Evolutionary conservation across 768 basidiomycete genomes (phyloP), one percentile per base, ranked within the genome.

Genomic region (Phylloporus sp.): DNA sequence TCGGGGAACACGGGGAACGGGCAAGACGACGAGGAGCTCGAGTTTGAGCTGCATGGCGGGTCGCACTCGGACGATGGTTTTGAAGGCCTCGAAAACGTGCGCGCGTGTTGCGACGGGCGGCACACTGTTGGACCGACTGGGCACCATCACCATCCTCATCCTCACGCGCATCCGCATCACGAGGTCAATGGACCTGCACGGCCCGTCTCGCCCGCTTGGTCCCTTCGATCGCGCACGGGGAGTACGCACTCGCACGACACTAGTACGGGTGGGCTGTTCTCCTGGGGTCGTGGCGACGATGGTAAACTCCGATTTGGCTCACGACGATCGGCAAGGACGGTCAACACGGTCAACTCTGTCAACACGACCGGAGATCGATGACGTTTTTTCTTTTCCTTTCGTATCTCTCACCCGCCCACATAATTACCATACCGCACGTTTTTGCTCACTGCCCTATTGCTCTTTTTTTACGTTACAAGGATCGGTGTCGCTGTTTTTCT

Each of bases 61-160:
- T 73, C 74, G 18, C 64, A 78, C 52, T 85, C 81, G 11, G 88
- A 90, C 54, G 82, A 82, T 26, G 90, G 81, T 5, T 98, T 80
- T 62, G 94, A 97, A 59, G 93, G 92, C 0, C 66, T 98, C 44
- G 94, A 97, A 71, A 97, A 98, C 58, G 93, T 97, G 18, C 79
- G 95, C 20, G 92, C 87, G 1, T 92, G 90, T 63, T 92, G 89
- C 57, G 88, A 90, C 62, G 90, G 89, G 17, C 75, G 80, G 42
- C 90, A 93, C 65, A 91, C 89, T 1, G 88, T 93, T 15, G 88
- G 89, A 0, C 78, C 76, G 49, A 70, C 74, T 29, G 76, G 73
- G 34, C 75, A 76, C 14, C 69, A 71, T 24, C 73, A 75, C n/a
- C 68, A 70, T 32, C 75, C 79, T 39, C 78, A 80, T 43, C 82